Percentiles rank a stretch among this genome's conserved stretches.
phyloP scores from a whole-genome alignment of 2,329 filamentous ascomycete species.

The Fusarium nelsonii region DNA sequence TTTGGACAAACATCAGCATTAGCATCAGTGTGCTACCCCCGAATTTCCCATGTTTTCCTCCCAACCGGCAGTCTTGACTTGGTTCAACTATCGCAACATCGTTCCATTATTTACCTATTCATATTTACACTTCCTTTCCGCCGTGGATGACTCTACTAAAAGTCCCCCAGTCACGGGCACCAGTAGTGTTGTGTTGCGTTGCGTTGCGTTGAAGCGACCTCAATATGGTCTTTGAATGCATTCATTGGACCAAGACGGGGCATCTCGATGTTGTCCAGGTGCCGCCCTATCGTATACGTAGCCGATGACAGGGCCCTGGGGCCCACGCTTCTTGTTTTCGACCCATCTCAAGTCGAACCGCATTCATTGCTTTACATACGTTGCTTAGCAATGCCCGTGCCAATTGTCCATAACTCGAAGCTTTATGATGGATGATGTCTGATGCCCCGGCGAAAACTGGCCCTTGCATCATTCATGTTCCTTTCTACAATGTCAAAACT shows the following conservation, averaged over 20 bases:
- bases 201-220: conserved; percentile 39
- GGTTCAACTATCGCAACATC: conserved; percentile 2
- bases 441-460: neutral
- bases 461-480: conserved; percentile 28
- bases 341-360: conserved; percentile 32
- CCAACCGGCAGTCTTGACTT: conserved; percentile 8
- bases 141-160: conserved; percentile 14
- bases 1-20: conserved; percentile 13
- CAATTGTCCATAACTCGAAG: conserved; percentile 18
- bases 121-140: neutral
- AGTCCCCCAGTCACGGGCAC: conserved; percentile 26
- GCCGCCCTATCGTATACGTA: conserved; percentile 41
- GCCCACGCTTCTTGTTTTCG: conserved; percentile 39
- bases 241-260: conserved; percentile 42
- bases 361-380: conserved; percentile 12
- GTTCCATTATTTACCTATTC: neutral
- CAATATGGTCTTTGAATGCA: conserved; percentile 37
- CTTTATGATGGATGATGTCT: neutral
- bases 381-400: conserved; percentile 30
- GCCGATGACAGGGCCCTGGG: conserved; percentile 40
- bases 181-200: conserved; percentile 33
- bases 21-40: conserved; percentile 2
- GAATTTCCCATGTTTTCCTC: conserved; percentile 4
- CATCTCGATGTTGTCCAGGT: conserved; percentile 44
- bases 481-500: conserved; percentile 30